Evolutionary conservation across 257 asterid species (phyloP).

Genomic region (Penstemon davidsonii): DNA sequence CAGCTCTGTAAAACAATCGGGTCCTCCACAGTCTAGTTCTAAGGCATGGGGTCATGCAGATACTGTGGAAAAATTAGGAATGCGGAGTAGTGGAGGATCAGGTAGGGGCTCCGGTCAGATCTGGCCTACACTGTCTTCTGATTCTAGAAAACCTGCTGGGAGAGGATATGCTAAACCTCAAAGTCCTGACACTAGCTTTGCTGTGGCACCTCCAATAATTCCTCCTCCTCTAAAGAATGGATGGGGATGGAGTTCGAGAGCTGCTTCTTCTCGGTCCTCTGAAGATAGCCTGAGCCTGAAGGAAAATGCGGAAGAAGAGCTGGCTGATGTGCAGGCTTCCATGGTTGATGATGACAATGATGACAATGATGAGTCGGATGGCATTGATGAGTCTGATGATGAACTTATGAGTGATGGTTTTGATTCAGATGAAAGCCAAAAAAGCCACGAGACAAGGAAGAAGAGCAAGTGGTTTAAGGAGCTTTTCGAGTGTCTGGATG

Average conservation of each 20-base stretch:
- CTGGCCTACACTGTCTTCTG: constrained; percentile 39
- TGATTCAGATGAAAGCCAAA: constrained; percentile 53
- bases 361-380: constrained; percentile 45
- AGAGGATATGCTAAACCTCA: constrained; percentile 49
- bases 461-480: constrained; percentile 52
- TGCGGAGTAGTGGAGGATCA: constrained; percentile 38
- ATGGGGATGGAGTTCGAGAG: constrained; percentile 51
- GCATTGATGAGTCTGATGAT: constrained; percentile 46
- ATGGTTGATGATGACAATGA: constrained; percentile 24
- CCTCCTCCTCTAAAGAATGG: constrained; percentile 59
- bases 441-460: constrained; percentile 51
- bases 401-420: constrained; percentile 51
- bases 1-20: constrained; percentile 39
- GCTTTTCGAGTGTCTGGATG: constrained; percentile 45
- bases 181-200: constrained; percentile 25
- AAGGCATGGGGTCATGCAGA: constrained; percentile 61
- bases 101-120: constrained; percentile 50
- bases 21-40: constrained; percentile 38
- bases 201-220: constrained; percentile 31
- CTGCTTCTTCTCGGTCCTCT: constrained; percentile 30
- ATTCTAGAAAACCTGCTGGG: constrained; percentile 41
- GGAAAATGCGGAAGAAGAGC: constrained; percentile 5
- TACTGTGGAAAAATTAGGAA: constrained; percentile 46
- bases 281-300: constrained; percentile 13
- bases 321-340: constrained; percentile 24